Base-by-base conservation (phyloP, 2,329 filamentous ascomycete species). In the Epichloe amarillans region DNA sequence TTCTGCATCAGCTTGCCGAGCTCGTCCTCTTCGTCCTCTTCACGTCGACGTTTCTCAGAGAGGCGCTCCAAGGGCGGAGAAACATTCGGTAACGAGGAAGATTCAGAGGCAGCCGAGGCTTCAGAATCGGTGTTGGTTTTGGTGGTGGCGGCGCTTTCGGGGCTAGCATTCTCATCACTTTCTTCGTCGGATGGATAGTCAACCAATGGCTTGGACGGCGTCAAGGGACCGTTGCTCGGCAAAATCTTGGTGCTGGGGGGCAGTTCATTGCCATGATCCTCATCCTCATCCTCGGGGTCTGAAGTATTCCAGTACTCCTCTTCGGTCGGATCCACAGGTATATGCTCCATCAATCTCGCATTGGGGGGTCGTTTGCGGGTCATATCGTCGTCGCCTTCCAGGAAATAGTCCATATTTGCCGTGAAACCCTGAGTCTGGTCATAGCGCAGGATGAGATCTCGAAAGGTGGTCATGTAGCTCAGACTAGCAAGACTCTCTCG, bases 101-200 rank as follows among this genome's bases (percentile, higher is more conserved):
- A 54, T n/a, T 55, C 61, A 14, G 67, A 57, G 30, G 64, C 62
- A n/a, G 59, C 63, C 46, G 62, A 62, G 46, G 60, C 62, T 40
- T 66, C 19, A 37, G 64, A 66, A 50, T 65, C 55, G 12, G 56
- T 60, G 26, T 63, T 63, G 11, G 67, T 61, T 17, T 61, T 60
- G 15, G 58, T 53, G 35, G 61, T 60, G 15, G 50, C 50, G 5
- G 58, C 56, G n/a, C 41, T 55, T 53, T 83, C 74, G 42, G 77
- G 70, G 60, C 83, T 82, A 66, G 84, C 82, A 12, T 62, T 64
- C 38, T 71, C 69, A 8, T 71, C 70, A 7, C 59, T 80, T n/a
- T 93, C 88, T 53, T 96, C 91, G 58, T 96, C 90, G 38, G 94
- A 94, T 0, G 84, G 81, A 63, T 98, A 98, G 64, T 95, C 88